These are phyloP conservation scores for Trypanosoma lewisi DNA, from an alignment of 208 protist genomes.

Conservation along the genomic window DNA sequence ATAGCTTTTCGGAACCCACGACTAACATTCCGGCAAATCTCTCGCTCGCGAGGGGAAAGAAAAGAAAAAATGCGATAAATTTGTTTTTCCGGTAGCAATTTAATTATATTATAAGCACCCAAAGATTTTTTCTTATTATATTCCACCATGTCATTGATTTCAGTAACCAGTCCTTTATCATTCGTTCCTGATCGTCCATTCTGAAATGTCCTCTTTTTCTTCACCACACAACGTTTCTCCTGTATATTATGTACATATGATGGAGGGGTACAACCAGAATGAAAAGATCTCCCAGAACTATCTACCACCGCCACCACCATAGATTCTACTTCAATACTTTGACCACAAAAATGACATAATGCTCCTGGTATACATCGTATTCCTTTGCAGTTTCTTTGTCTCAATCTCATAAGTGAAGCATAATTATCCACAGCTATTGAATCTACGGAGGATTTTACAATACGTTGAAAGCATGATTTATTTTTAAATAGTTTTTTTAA, in stretches of 20 bases:
- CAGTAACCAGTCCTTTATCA: not conserved
- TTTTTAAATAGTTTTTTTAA: slow-evolving; percentile 13
- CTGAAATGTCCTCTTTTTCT: not conserved
- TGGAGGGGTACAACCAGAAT: slow-evolving; percentile 6
- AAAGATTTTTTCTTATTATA: slow-evolving; percentile 11
- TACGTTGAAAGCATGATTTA: slow-evolving; percentile 13
- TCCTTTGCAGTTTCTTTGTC: slow-evolving; percentile 10
- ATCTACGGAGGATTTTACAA: slow-evolving; percentile 18
- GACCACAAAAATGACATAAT: slow-evolving; percentile 18
- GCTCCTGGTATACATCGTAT: slow-evolving; percentile 6
- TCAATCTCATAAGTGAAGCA: not conserved
- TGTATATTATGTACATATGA: not conserved
- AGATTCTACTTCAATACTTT: slow-evolving; percentile 14
- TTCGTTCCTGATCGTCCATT: not conserved
- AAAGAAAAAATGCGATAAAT: slow-evolving; percentile 20
- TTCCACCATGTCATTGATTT: slow-evolving; percentile 21
- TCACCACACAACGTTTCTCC: not conserved
- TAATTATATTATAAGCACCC: slow-evolving; percentile 16
- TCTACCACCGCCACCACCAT: slow-evolving; percentile 13
- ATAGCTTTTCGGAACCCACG: slow-evolving; percentile 17
- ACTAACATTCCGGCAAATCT: slow-evolving; percentile 19
- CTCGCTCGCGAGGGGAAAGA: slow-evolving; percentile 5
- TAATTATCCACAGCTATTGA: slow-evolving; percentile 21
- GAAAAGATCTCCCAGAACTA: slow-evolving; percentile 19
- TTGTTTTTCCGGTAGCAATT: slow-evolving; percentile 11